phyloP scores from a whole-genome alignment of 2,329 filamentous ascomycete species.

The Orbilia blumenaviensis region DNA sequence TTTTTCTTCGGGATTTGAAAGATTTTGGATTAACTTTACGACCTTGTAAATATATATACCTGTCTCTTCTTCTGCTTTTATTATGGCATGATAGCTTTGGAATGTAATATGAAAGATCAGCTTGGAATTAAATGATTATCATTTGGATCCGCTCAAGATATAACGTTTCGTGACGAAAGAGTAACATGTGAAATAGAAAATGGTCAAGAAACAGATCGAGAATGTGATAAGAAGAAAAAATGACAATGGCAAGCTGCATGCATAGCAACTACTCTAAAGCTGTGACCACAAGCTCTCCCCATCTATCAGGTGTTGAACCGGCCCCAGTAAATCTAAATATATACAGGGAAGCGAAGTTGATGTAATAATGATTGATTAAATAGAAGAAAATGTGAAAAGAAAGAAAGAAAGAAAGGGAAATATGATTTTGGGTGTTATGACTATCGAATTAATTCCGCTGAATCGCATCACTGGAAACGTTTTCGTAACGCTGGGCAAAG shows the following conservation, averaged over 20 bases:
- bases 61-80: neutral
- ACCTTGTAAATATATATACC: conserved; percentile 7
- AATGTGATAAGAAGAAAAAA: conserved; percentile 21
- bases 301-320: conserved; percentile 22
- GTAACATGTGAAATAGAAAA: neutral
- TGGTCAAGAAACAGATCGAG: neutral
- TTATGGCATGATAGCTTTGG: neutral
- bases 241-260: conserved; percentile 15
- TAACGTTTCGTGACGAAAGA: neutral
- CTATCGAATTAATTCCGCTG: conserved; percentile 23
- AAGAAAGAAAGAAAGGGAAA: conserved; percentile 1
- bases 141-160: conserved; percentile 30
- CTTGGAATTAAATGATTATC: conserved; percentile 37
- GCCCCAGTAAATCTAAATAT: conserved; percentile 37
- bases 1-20: neutral
- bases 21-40: neutral
- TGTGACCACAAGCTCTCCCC: neutral
- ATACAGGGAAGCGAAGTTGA: conserved; percentile 39
- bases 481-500: conserved; percentile 35
- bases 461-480: conserved; percentile 40
- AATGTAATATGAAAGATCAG: neutral
- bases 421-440: neutral
- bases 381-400: neutral
- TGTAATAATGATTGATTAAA: neutral
- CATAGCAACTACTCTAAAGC: conserved; percentile 3